Base-by-base conservation (phyloP, 1,284 basidiomycete genomes). In the Moesziomyces sp. region DNA sequence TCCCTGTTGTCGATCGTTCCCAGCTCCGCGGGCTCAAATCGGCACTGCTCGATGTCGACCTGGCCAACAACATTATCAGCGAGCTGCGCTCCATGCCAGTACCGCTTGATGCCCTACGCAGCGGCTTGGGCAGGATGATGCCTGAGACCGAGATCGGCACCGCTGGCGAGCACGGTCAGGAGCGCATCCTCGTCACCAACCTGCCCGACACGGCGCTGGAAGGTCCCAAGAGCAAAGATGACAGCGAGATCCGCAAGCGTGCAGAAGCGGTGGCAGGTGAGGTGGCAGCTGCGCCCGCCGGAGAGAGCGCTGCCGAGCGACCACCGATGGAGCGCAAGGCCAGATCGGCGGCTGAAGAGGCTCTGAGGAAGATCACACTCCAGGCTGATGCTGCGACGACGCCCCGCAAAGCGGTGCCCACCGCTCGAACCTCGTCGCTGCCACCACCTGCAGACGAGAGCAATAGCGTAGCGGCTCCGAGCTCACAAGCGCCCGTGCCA, bases 11-110 rank as follows among this genome's bases (percentile, higher is more conserved):
- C 14, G 55, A 66, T 14, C 42, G 52, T n/a, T 72, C 73, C 5
- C 72, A 81, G 58, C 60, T 80, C 8, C 57, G 55, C 34, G 66
- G 59, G 0, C 76, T 81, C 48, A 81, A 81, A 40, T 68, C 65
- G 19, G 79, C 79, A 0, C 46, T 81, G 46, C 54, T 81, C 24
- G 74, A 81, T 50, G 55, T 55, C 11, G 63, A 79, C 30, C 19
- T 66, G 16, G 79, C 79, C 42, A 78, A 77, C 55, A 71, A 63
- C 35, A 80, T 81, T 58, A 80, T 81, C 58, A 76, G 59, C 35
- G 66, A 79, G 48, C 70, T 81, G 23, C 58, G 79, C 5, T 38
- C 60, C 5, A 77, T 80, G 72, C 68, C 76, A 6, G 56, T 78
- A 0, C 73, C 73, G 3, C 51, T 69, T 2, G 60, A 73, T 28